Evolutionary conservation across 2,329 filamentous ascomycete genomes (phyloP).

Genomic region (Pseudohalonectria lignicola): DNA sequence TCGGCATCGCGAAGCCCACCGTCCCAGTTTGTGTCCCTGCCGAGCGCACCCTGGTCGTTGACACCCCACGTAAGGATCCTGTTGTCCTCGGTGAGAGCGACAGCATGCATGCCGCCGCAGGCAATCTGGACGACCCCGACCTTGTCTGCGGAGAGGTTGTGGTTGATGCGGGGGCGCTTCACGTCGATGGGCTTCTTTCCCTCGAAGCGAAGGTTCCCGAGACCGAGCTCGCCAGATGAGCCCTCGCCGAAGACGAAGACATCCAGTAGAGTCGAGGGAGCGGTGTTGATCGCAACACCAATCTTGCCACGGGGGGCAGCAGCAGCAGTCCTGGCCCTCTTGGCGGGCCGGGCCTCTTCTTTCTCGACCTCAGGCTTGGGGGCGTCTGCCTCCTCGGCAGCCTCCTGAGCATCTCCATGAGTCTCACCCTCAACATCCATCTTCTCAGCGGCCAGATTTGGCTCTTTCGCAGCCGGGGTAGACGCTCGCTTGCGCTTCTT

Average conservation of each 20-base stretch:
- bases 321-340: slow-evolving; percentile 12
- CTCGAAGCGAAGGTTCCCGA: slow-evolving; percentile 55
- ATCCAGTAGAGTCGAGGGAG: slow-evolving; percentile 53
- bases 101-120: slow-evolving; percentile 72
- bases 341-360: slow-evolving; percentile 7
- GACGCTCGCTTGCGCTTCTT: slow-evolving; percentile 5
- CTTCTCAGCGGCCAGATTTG: too few species aligned
- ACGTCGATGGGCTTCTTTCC: slow-evolving; percentile 57
- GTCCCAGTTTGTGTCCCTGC: slow-evolving; percentile 57
- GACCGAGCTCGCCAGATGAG: slow-evolving; percentile 69
- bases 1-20: slow-evolving; percentile 46
- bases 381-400: slow-evolving; percentile 7
- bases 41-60: slow-evolving; percentile 74
- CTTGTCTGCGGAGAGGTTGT: slow-evolving; percentile 39
- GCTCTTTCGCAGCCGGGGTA: background rate
- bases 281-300: slow-evolving; percentile 43
- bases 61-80: slow-evolving; percentile 80
- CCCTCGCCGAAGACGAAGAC: slow-evolving; percentile 76
- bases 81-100: slow-evolving; percentile 69
- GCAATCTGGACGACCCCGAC: slow-evolving; percentile 65
- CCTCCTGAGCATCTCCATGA: slow-evolving; percentile 5
- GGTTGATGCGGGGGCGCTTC: slow-evolving; percentile 62
- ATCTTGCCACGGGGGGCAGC: slow-evolving; percentile 14
- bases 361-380: slow-evolving; percentile 8
- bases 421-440: too few species aligned